phyloP scores from a whole-genome alignment of 495 filamentous ascomycete species.

The Letharia columbiana region DNA sequence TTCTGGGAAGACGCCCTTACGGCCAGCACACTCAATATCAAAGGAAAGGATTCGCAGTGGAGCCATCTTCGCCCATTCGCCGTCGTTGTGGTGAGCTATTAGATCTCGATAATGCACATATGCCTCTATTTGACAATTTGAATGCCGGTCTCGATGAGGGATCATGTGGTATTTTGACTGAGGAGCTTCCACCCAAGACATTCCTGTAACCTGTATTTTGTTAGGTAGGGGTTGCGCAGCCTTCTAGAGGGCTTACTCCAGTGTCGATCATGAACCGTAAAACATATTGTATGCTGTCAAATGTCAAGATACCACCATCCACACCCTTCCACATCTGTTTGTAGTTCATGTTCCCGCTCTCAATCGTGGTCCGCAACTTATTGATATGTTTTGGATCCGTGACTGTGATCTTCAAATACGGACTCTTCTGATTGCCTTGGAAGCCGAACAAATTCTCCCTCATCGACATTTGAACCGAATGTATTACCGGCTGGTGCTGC shows the following conservation, averaged over 20 bases:
- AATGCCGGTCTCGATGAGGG: constrained; percentile 51
- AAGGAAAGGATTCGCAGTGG: constrained; percentile 88
- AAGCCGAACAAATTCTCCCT: constrained; percentile 87
- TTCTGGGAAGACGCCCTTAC: constrained; percentile 95
- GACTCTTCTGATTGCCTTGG: constrained; percentile 83
- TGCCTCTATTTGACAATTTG: constrained; percentile 94
- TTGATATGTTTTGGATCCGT: constrained; percentile 75
- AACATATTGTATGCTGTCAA: constrained; percentile 91
- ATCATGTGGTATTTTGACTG: constrained; percentile 64
- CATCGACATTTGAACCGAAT: constrained; percentile 68
- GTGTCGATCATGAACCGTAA: constrained; percentile 97
- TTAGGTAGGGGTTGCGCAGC: constrained; percentile 9
- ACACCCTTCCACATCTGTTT: constrained; percentile 75
- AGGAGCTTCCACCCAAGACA: constrained; percentile 94
- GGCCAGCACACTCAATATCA: constrained; percentile 97
- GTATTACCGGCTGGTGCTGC: constrained; percentile 52
- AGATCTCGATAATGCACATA: constrained; percentile 70
- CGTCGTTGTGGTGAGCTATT: constrained; percentile 79
- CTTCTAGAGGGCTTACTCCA: constrained; percentile 41
- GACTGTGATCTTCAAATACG: constrained; percentile 87
- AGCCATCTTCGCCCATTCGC: constrained; percentile 98
- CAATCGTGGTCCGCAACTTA: constrained; percentile 61
- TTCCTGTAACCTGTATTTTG: constrained; percentile 60
- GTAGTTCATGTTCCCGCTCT: constrained; percentile 72
- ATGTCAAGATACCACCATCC: constrained; percentile 68